These are phyloP conservation scores for Trypanosoma boissoni DNA, from an alignment of 208 protist species.

Conservation along the genomic window DNA sequence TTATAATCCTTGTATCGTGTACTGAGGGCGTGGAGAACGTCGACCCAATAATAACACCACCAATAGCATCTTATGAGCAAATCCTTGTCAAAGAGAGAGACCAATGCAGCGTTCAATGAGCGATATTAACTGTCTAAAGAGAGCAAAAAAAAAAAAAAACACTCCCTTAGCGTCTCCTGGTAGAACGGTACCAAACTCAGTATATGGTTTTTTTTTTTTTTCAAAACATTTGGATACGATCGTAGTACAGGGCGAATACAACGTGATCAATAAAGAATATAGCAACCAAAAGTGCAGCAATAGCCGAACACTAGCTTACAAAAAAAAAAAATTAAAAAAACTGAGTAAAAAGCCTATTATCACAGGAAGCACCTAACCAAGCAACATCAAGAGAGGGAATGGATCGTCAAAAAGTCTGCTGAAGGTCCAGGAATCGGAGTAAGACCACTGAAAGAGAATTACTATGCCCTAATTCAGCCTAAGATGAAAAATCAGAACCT, in stretches of 20 bases:
- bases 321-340: slow-evolving; percentile 6
- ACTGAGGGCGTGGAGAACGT: no score
- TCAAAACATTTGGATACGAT: slow-evolving; percentile 10
- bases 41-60: no score
- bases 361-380: not conserved
- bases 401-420: slow-evolving; percentile 6
- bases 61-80: no score
- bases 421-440: not conserved
- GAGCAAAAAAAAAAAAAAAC: slow-evolving; percentile 5
- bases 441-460: not conserved
- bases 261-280: not conserved
- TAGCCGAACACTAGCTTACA: not conserved
- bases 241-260: not conserved
- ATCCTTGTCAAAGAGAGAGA: no score
- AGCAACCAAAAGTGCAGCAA: slow-evolving; percentile 1
- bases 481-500: not conserved
- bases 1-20: no score
- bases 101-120: no score
- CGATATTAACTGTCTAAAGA: slow-evolving; percentile 1
- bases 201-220: not conserved
- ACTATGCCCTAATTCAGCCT: slow-evolving; percentile 2
- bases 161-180: slow-evolving; percentile 2
- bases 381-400: not conserved
- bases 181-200: slow-evolving; percentile 9
- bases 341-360: slow-evolving; percentile 1